A percentile compares a stretch with the other conserved stretches of the same genome.
These are phyloP conservation scores for Fusarium pilosicola DNA, from an alignment of 2,329 filamentous ascomycete genomes.

Conservation along the genomic window DNA sequence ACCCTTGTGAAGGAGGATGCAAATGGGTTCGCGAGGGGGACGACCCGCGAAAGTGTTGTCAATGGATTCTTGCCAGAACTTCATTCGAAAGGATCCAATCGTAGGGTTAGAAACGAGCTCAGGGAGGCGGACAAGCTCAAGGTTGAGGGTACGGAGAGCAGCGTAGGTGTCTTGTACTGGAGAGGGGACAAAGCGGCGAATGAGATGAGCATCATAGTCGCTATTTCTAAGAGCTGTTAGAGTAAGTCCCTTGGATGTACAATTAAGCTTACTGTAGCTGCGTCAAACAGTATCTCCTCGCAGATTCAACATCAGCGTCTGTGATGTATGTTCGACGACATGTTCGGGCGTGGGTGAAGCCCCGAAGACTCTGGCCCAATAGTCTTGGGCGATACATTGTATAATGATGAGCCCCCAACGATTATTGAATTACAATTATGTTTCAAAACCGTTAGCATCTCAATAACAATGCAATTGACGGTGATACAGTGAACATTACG, in stretches of 20 bases:
- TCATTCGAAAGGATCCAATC: constrained; percentile 87
- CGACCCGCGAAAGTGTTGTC: constrained; percentile 78
- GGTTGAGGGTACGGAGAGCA: constrained; percentile 89
- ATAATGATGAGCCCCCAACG: not conserved
- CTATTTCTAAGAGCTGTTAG: constrained; percentile 69
- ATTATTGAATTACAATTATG: not conserved
- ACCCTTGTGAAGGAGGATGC: constrained; percentile 80
- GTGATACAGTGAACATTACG: constrained; percentile 25
- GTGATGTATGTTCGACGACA: constrained; percentile 58
- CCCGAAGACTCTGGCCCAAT: constrained; percentile 52
- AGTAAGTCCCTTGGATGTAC: not conserved
- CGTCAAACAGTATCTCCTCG: constrained; percentile 63
- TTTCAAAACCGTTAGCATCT: not conserved
- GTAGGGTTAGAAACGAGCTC: constrained; percentile 89
- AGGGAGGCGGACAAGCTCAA: constrained; percentile 89
- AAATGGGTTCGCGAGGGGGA: constrained; percentile 91
- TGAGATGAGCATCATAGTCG: constrained; percentile 87
- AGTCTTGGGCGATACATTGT: constrained; percentile 54
- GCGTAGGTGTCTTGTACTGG: constrained; percentile 84
- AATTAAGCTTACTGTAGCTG: constrained; percentile 59
- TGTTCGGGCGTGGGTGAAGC: constrained; percentile 45
- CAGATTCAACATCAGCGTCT: constrained; percentile 62
- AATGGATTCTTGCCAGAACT: constrained; percentile 93
- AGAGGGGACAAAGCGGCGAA: constrained; percentile 84
- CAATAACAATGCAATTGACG: constrained; percentile 1